These are phyloP conservation scores for Cordyceps fumosorosea DNA, from an alignment of 2,329 filamentous ascomycete species.

Conservation along the genomic window DNA sequence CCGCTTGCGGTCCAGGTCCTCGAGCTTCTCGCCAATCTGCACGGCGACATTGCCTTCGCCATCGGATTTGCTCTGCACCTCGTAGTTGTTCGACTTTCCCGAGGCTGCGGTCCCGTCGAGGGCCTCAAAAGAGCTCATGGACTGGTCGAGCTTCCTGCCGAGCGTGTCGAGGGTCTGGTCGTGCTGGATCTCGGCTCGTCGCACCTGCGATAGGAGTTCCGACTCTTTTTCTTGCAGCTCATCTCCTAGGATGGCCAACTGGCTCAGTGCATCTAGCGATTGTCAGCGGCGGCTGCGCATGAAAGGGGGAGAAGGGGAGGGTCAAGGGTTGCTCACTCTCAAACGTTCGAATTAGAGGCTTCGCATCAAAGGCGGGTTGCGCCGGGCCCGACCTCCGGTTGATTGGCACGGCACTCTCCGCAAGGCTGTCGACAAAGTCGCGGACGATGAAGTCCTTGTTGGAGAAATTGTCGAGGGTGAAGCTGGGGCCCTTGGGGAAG, in stretches of 20 bases:
- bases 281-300: constrained; percentile 15
- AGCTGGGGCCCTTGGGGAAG: constrained; percentile 73
- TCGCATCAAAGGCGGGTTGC: constrained; percentile 75
- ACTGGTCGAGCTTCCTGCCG: constrained; percentile 82
- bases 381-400: constrained; percentile 69
- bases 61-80: constrained; percentile 32
- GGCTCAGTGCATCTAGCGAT: constrained; percentile 52
- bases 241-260: constrained; percentile 65
- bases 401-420: constrained; percentile 72
- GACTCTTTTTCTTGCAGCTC: constrained; percentile 88
- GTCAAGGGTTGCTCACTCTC: constrained; percentile 48
- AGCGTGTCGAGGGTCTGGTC: constrained; percentile 83
- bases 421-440: constrained; percentile 91
- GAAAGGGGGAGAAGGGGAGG: background rate
- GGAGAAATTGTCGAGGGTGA: constrained; percentile 82
- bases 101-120: constrained; percentile 78
- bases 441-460: constrained; percentile 94
- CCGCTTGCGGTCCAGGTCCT: constrained; percentile 89
- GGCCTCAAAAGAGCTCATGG: constrained; percentile 85
- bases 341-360: constrained; percentile 92
- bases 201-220: constrained; percentile 81
- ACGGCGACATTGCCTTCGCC: constrained; percentile 83
- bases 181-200: constrained; percentile 86
- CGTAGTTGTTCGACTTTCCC: constrained; percentile 32
- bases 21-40: constrained; percentile 86